Evolutionary conservation across 169 alveolate species (phyloP), one percentile per base, ranked within the genome.

Genomic region (Eimeria necatrix): DNA sequence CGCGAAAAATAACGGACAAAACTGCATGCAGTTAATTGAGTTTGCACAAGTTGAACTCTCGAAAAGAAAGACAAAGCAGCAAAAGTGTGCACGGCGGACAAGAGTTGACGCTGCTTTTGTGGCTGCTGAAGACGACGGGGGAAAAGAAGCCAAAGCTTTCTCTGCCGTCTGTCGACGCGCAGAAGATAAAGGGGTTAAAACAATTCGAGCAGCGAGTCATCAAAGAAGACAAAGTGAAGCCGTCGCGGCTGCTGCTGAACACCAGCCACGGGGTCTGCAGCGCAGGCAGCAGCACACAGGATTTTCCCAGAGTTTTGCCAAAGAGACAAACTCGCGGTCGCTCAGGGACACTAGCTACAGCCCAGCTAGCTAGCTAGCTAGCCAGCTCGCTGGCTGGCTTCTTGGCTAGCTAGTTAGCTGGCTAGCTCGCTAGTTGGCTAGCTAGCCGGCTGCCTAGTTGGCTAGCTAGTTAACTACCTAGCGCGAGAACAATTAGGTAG

Each of bases 161-260:
- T 16, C 18, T 49, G n/a, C n/a, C 64, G 71, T 83, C 76, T 26
- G 41, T 83, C n/a, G 56, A 52, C 76, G 56, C 76, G 41, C 51
- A 53, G 8, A 83, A 83, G 3, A 83, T 18, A 18, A 73, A 73
- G 53, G 84, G 84, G 14, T 24, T 12, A 4, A 56, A 73, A 73
- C 6, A 46, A 56, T 22, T 24, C 8, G 64, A 5, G 5, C 56
- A 46, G 46, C 74, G 74, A 56, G 60, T 26, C 76, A 83, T 20
- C 22, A 83, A 74, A 83, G 91, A 73, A 51, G 56, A 18, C 22
- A 83, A 56, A 20, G 91, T 83, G 56, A 83, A 53, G 22, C 91
- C 91, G 4, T 83, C 91, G 18, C 53, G 91, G 91, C 91, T 83
- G 52, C 76, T 83, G 91, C 76, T 83, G 74, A 83, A 83, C 74